A percentile compares a stretch with the other conserved stretches of the same genome.
Evolutionary conservation across 257 asterid genomes (phyloP).

Genomic region (Solanum sejunctum): DNA sequence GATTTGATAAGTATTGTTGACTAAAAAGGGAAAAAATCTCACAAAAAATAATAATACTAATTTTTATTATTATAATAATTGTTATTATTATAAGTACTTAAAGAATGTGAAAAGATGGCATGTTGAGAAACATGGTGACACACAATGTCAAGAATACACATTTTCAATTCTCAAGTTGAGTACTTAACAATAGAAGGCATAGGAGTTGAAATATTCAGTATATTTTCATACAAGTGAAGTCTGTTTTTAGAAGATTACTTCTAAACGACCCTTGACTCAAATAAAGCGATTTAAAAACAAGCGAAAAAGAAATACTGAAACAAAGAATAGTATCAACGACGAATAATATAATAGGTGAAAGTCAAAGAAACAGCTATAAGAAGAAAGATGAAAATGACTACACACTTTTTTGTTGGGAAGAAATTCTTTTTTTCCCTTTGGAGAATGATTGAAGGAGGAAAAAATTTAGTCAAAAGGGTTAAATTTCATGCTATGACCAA

Average conservation of each 20-base stretch:
- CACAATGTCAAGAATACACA: neutral
- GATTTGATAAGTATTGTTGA: conserved; percentile 5
- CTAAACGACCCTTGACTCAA: accelerated
- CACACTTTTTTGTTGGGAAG: neutral
- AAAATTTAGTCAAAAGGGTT: neutral
- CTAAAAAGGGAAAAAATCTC: conserved; percentile 1
- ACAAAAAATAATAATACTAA: neutral
- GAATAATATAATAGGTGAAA: neutral
- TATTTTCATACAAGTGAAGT: too few species aligned
- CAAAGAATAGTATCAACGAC: neutral
- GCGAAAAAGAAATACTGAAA: neutral
- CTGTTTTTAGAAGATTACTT: too few species aligned
- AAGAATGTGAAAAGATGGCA: neutral
- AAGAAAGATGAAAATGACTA: neutral
- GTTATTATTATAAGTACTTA: neutral
- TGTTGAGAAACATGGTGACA: neutral
- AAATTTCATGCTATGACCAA: neutral
- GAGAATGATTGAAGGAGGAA: neutral
- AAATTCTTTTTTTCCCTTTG: neutral
- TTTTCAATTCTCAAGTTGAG: neutral
- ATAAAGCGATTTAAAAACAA: neutral
- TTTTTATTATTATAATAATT: too few species aligned
- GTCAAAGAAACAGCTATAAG: neutral
- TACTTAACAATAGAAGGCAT: neutral
- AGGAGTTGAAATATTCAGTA: neutral